phyloP scores from a whole-genome alignment of 2,329 filamentous ascomycete species.

The Nakataea oryzae region DNA sequence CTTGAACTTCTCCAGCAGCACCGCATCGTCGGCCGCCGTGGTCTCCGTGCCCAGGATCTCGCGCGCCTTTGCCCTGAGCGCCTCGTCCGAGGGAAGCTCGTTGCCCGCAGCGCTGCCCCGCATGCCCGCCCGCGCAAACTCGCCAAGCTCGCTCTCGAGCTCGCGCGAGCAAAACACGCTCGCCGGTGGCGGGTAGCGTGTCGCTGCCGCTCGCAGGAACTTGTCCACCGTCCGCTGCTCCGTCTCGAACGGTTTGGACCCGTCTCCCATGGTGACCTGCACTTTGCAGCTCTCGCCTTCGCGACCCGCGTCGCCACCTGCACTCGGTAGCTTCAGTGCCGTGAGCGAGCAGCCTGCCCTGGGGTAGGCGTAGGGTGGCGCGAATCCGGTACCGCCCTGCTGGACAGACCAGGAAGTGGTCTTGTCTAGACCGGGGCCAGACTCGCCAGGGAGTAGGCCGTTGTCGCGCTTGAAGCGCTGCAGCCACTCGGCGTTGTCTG shows the following conservation, averaged over 20 bases:
- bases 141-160: conserved; percentile 41
- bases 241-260: conserved; percentile 29
- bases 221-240: conserved; percentile 34
- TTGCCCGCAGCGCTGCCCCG: conserved; percentile 16
- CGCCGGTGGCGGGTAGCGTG: conserved; percentile 33
- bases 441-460: conserved; percentile 36
- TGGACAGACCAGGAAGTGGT: conserved; percentile 32
- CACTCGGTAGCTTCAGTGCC: not conserved
- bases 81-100: conserved; percentile 36
- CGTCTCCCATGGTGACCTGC: conserved; percentile 22
- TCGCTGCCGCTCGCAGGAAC: conserved; percentile 33
- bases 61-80: conserved; percentile 33
- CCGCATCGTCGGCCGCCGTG: conserved; percentile 44
- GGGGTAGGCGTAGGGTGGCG: conserved; percentile 38
- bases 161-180: conserved; percentile 47
- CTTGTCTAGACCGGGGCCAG: conserved; percentile 37
- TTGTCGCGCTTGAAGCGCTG: conserved; percentile 49
- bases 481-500: conserved; percentile 55
- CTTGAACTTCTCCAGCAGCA: conserved; percentile 44
- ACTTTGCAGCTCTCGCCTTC: conserved; percentile 5
- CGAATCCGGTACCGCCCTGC: conserved; percentile 44
- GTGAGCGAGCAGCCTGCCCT: conserved; percentile 15
- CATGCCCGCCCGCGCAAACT: conserved; percentile 31
- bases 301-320: conserved; percentile 2
- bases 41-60: conserved; percentile 32